phyloP scores from a whole-genome alignment of 1,139 yeast species.

The Candida buenavistaensis region DNA sequence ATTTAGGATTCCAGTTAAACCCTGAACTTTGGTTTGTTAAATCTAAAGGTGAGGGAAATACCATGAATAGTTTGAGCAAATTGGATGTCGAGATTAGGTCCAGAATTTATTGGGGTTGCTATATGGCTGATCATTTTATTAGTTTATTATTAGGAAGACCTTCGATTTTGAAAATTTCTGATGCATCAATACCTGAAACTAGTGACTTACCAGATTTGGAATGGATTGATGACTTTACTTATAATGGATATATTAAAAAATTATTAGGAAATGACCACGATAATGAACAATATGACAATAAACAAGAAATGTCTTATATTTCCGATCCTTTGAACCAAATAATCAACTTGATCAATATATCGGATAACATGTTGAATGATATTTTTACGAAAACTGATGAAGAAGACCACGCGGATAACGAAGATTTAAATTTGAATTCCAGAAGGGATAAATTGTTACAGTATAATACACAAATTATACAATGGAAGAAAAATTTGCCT shows the following conservation, averaged over 20 bases:
- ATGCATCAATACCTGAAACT: conserved; percentile 62
- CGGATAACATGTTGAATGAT: conserved; percentile 56
- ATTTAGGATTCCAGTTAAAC: conserved; percentile 62
- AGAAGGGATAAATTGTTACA: conserved; percentile 40
- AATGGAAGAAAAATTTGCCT: conserved; percentile 52
- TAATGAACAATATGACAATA: no score
- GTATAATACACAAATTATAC: conserved; percentile 49
- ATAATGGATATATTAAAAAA: conserved; percentile 25
- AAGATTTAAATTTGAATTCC: conserved; percentile 32
- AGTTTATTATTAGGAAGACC: conserved; percentile 61
- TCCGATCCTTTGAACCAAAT: conserved; percentile 49
- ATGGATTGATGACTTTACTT: conserved; percentile 52
- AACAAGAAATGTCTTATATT: conserved; percentile 28
- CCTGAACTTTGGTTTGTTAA: conserved; percentile 58
- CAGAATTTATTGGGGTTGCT: conserved; percentile 68
- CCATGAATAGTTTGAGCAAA: conserved; percentile 21
- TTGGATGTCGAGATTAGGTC: conserved; percentile 56
- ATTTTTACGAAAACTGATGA: conserved; percentile 41
- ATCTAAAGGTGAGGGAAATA: conserved; percentile 19
- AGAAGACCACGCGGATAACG: conserved; percentile 24
- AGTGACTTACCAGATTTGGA: conserved; percentile 61
- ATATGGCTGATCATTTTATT: conserved; percentile 63
- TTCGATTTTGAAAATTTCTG: conserved; percentile 53
- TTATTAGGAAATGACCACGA: conserved; percentile 8
- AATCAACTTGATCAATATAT: conserved; percentile 50